phyloP scores from a whole-genome alignment of 495 filamentous ascomycete genomes.

The Hypoxylon intermedium region DNA sequence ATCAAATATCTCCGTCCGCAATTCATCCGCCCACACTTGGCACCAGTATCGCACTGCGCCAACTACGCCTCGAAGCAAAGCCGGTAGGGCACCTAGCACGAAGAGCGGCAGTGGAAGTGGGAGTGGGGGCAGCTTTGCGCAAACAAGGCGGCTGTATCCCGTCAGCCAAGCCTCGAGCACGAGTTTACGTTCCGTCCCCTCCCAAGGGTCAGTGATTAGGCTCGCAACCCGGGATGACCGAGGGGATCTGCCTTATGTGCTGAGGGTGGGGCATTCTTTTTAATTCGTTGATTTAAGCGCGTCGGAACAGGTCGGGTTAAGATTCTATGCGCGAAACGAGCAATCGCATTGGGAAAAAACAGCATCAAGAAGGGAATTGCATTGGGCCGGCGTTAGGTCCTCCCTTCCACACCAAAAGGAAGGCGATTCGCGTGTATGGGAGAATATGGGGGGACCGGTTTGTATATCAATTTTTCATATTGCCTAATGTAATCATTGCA shows the following conservation, averaged over 20 bases:
- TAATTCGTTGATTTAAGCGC: background rate
- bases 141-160: constrained; percentile 49
- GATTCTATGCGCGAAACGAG: background rate
- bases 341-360: too few species aligned
- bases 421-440: background rate
- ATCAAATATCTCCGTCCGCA: constrained; percentile 35
- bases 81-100: constrained; percentile 41
- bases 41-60: constrained; percentile 58
- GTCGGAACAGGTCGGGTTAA: background rate
- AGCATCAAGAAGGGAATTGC: background rate
- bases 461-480: constrained; percentile 23
- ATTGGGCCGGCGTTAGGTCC: constrained; percentile 17
- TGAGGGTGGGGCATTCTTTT: constrained; percentile 37
- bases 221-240: constrained; percentile 46
- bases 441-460: constrained; percentile 5
- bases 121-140: constrained; percentile 48
- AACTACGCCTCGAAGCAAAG: constrained; percentile 56
- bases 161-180: constrained; percentile 47
- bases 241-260: constrained; percentile 52
- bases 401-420: background rate
- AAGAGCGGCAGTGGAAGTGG: constrained; percentile 34
- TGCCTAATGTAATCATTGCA: constrained; percentile 14
- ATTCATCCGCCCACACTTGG: constrained; percentile 48
- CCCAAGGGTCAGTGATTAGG: constrained; percentile 50
- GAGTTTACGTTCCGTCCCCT: constrained; percentile 46